These are phyloP conservation scores for Ogataea trehalophila DNA, from an alignment of 805 yeast species.

Conservation along the genomic window DNA sequence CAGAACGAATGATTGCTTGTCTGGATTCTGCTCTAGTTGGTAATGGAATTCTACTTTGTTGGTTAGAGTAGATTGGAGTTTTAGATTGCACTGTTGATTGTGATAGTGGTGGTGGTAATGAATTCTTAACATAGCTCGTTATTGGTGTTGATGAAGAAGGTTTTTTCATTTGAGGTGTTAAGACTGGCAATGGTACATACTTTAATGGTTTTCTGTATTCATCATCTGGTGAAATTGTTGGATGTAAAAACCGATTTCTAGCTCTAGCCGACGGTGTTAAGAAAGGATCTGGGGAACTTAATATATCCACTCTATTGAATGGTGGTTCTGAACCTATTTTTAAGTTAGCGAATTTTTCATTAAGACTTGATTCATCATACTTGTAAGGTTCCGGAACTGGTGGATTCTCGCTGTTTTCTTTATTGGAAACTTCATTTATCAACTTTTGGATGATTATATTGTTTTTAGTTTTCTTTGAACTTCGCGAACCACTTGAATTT, in stretches of 20 bases:
- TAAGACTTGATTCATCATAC: neutral
- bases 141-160: neutral
- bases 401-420: constrained; percentile 17
- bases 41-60: constrained; percentile 21
- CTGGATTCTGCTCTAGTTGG: constrained; percentile 25
- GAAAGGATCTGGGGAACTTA: constrained; percentile 26
- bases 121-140: neutral
- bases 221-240: constrained; percentile 3
- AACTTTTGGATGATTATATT: constrained; percentile 28
- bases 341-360: neutral
- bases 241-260: neutral
- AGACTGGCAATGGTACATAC: constrained; percentile 24
- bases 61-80: neutral
- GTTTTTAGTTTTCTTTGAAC: constrained; percentile 6
- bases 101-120: neutral
- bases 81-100: neutral
- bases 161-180: constrained; percentile 2
- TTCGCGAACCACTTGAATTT: neutral
- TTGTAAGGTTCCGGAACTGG: neutral
- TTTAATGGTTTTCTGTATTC: constrained; percentile 8
- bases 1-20: constrained; percentile 15
- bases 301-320: neutral
- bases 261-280: constrained; percentile 23
- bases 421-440: constrained; percentile 30
- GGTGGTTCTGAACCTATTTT: neutral